Percentiles rank a stretch among this genome's conserved stretches.
These are phyloP conservation scores for Eutrema salsugineum DNA, from an alignment of 441 rosid genomes.

Conservation along the genomic window DNA sequence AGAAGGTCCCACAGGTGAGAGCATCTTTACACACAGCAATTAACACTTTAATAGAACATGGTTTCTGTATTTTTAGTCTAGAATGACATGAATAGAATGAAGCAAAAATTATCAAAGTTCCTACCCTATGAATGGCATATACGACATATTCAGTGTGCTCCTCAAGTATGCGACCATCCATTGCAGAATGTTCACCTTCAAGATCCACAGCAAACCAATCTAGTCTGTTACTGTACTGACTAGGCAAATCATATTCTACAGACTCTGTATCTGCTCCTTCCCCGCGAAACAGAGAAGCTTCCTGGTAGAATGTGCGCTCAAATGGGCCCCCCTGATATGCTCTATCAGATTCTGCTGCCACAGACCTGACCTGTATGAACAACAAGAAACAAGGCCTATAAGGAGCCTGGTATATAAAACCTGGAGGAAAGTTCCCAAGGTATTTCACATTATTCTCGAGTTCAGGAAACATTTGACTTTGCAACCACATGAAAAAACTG, in stretches of 20 bases:
- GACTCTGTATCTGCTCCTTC: slow-evolving; percentile 41
- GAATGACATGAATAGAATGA: slow-evolving; percentile 11
- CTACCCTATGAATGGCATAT: slow-evolving; percentile 92
- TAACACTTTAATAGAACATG: background rate
- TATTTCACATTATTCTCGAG: background rate
- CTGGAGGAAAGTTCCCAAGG: background rate
- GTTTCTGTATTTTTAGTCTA: background rate
- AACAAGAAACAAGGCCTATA: background rate
- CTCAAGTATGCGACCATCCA: slow-evolving; percentile 96
- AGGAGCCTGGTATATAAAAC: slow-evolving; percentile 10
- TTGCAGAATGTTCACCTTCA: slow-evolving; percentile 99
- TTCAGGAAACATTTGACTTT: slow-evolving; percentile 9
- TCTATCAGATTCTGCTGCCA: slow-evolving; percentile 96
- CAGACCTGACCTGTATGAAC: slow-evolving; percentile 73
- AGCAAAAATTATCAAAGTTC: slow-evolving; percentile 23
- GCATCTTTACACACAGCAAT: background rate
- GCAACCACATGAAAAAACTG: background rate
- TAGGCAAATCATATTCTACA: slow-evolving; percentile 51
- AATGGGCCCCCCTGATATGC: slow-evolving; percentile 88
- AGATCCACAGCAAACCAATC: slow-evolving; percentile 99
- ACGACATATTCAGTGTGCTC: slow-evolving; percentile 98
- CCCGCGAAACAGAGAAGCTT: slow-evolving; percentile 52
- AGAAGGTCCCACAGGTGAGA: background rate
- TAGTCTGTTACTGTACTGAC: slow-evolving; percentile 57
- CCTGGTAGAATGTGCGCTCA: slow-evolving; percentile 76